Conservation (phyloP, 768 basidiomycete species). For the Amyloporia xantha region DNA sequence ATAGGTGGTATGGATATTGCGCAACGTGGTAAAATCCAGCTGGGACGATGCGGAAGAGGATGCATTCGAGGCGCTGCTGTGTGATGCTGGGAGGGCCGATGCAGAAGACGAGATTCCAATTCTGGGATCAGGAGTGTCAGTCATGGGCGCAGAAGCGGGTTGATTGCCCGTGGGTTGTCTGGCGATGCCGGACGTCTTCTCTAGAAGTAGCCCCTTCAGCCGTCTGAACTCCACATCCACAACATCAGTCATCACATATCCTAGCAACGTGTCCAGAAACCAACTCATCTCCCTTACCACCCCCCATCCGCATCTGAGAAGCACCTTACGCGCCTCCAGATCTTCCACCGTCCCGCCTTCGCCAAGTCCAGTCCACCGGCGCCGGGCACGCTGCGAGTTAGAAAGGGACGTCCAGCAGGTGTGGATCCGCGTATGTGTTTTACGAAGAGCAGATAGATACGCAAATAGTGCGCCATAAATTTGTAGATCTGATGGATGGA, state of each 20-base stretch:
- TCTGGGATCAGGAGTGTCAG: not conserved
- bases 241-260: constrained; percentile 88
- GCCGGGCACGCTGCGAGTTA: constrained; percentile 75
- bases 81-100: constrained; percentile 16
- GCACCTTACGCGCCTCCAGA: constrained; percentile 50
- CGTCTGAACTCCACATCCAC: constrained; percentile 76
- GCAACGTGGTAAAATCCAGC: constrained; percentile 83
- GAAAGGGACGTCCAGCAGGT: constrained; percentile 82
- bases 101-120: constrained; percentile 6
- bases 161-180: constrained; percentile 17
- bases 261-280: constrained; percentile 80
- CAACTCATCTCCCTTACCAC: constrained; percentile 84
- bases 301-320: constrained; percentile 81
- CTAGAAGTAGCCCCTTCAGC: constrained; percentile 51
- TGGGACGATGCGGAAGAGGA: constrained; percentile 28
- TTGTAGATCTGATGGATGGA: constrained; percentile 66
- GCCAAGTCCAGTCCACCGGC: constrained; percentile 80
- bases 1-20: constrained; percentile 75
- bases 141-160: constrained; percentile 1
- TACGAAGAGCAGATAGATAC: constrained; percentile 77
- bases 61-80: constrained; percentile 22
- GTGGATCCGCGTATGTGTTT: constrained; percentile 75
- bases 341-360: constrained; percentile 82
- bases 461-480: constrained; percentile 74
- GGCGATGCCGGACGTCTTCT: constrained; percentile 13